phyloP scores from a whole-genome alignment of 805 yeast species.

The Kuraishia floccosa region DNA sequence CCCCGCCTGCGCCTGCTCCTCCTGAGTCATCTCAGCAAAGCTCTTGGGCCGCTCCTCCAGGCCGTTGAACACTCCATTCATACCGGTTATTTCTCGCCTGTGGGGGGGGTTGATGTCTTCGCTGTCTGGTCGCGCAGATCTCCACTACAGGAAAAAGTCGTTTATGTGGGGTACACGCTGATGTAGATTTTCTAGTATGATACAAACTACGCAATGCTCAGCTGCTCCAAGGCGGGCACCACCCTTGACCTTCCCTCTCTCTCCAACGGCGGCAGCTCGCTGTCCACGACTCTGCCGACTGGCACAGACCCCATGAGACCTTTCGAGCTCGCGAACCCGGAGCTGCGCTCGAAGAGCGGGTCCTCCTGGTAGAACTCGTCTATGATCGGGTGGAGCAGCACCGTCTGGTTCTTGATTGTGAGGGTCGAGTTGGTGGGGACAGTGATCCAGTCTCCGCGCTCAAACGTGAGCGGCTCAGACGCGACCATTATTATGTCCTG shows the following conservation, averaged over 20 bases:
- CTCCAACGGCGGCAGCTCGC: constrained; percentile 64
- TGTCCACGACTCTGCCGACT: constrained; percentile 34
- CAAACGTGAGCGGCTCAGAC: constrained; percentile 92
- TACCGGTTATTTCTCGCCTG: too few species aligned
- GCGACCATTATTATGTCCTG: constrained; percentile 94
- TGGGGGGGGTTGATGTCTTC: too few species aligned
- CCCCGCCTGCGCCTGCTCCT: constrained; percentile 88
- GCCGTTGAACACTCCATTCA: too few species aligned
- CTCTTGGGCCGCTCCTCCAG: constrained; percentile 24
- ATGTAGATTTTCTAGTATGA: too few species aligned
- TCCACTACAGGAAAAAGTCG: too few species aligned
- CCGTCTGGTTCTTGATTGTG: constrained; percentile 77
- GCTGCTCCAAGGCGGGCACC: too few species aligned
- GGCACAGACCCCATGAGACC: constrained; percentile 94
- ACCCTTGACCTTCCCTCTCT: constrained; percentile 46
- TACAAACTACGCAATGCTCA: too few species aligned
- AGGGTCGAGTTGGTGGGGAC: constrained; percentile 87
- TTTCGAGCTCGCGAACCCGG: constrained; percentile 77
- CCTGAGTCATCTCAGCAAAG: constrained; percentile 67
- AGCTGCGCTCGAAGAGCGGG: constrained; percentile 56
- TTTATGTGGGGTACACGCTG: too few species aligned
- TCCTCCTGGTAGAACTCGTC: constrained; percentile 82
- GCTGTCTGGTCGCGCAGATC: too few species aligned
- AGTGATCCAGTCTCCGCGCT: constrained; percentile 94
- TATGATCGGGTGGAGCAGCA: constrained; percentile 78